Percentiles rank a stretch among this genome's conserved stretches.
Evolutionary conservation across 768 basidiomycete species (phyloP).

Genomic region (Leucosporidium yakuticum): DNA sequence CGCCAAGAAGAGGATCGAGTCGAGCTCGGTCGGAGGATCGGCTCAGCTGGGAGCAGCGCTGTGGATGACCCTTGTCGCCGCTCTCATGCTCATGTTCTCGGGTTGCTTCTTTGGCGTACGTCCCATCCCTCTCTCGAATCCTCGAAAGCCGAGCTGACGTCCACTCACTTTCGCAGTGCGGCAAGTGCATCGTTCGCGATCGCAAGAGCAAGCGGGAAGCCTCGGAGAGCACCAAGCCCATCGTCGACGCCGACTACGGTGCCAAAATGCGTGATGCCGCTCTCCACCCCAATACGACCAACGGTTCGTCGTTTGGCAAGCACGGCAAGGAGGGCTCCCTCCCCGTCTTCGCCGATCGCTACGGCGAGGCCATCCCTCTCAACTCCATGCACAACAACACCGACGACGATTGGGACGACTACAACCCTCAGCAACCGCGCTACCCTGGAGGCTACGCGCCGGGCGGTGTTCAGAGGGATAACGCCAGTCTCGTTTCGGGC

Average conservation of each 20-base stretch:
- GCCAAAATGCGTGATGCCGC: slow-evolving; percentile 23
- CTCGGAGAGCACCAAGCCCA: slow-evolving; percentile 20
- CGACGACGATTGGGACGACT: slow-evolving; percentile 16
- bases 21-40: slow-evolving; percentile 4
- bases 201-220: slow-evolving; percentile 14
- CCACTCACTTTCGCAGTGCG: slow-evolving; percentile 11
- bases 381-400: slow-evolving; percentile 5
- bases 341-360: slow-evolving; percentile 20
- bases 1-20: slow-evolving; percentile 74
- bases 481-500: slow-evolving; percentile 40
- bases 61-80: slow-evolving; percentile 84
- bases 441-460: neutral
- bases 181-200: slow-evolving; percentile 28
- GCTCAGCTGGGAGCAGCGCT: slow-evolving; percentile 64
- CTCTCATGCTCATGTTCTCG: slow-evolving; percentile 76
- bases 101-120: slow-evolving; percentile 74
- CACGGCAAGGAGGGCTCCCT: slow-evolving; percentile 1
- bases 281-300: slow-evolving; percentile 3
- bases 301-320: neutral
- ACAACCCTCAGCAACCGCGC: neutral
- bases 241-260: slow-evolving; percentile 15
- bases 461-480: slow-evolving; percentile 1
- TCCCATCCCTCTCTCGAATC: neutral
- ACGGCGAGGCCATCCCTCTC: slow-evolving; percentile 29
- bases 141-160: neutral